These are phyloP conservation scores for Globisporangium orthogonon DNA, from an alignment of 352 stramenopile species.

Conservation along the genomic window DNA sequence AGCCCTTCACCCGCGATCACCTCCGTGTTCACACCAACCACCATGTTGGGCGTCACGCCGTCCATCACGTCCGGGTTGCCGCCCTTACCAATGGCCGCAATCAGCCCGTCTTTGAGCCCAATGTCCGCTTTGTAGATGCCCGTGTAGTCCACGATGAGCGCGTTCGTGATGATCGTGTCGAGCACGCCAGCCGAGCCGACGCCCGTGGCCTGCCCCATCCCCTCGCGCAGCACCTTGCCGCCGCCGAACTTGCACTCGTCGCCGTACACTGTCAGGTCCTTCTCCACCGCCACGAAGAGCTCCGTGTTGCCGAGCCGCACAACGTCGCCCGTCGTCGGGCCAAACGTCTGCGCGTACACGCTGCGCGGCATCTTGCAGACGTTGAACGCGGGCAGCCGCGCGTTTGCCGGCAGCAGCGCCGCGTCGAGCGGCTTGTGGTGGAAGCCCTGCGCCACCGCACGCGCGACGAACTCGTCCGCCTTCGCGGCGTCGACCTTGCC, in stretches of 20 bases:
- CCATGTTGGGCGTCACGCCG: constrained; percentile 80
- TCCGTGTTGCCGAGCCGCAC: constrained; percentile 92
- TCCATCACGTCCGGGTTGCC: constrained; percentile 97
- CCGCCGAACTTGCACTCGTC: constrained; percentile 95
- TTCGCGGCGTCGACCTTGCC: constrained; percentile 62
- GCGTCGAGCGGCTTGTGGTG: constrained; percentile 45
- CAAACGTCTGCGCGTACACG: constrained; percentile 89
- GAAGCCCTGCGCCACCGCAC: constrained; percentile 44
- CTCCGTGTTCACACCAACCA: constrained; percentile 91
- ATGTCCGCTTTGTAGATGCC: constrained; percentile 96
- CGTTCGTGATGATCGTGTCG: constrained; percentile 97
- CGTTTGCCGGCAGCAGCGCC: constrained; percentile 15
- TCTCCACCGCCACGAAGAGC: constrained; percentile 89
- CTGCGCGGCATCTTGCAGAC: constrained; percentile 50
- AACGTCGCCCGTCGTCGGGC: constrained; percentile 92
- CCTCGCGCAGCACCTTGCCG: constrained; percentile 88
- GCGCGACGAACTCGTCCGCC: constrained; percentile 51
- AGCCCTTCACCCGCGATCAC: constrained; percentile 95
- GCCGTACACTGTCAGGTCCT: constrained; percentile 77
- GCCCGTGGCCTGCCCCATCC: constrained; percentile 68
- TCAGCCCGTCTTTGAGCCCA: constrained; percentile 91
- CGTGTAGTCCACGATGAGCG: constrained; percentile 93
- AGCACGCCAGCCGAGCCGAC: constrained; percentile 49
- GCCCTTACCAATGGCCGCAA: constrained; percentile 95
- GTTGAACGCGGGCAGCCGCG: constrained; percentile 22